Evolutionary conservation across 225 moss, liverwort and hornwort genomes (phyloP).

Genomic region (Thuidium tamariscinum): DNA sequence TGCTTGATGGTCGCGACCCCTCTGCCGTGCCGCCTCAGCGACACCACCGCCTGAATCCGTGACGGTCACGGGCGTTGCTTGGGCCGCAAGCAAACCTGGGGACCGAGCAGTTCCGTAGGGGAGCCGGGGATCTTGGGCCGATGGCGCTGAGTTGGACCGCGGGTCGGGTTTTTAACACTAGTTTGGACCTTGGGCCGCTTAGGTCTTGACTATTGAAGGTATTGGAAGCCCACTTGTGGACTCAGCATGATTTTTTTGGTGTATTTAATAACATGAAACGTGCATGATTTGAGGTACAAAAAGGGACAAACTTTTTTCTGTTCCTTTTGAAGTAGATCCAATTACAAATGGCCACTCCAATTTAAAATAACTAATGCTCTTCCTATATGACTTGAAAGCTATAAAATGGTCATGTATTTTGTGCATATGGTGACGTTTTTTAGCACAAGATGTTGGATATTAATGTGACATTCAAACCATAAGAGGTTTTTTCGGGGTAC

Average conservation of each 20-base stretch:
- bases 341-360: rapidly evolving
- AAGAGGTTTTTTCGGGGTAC: too few species aligned
- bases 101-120: background rate
- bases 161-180: background rate
- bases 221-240: background rate
- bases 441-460: background rate
- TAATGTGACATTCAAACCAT: background rate
- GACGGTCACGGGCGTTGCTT: conserved; percentile 24
- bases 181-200: too few species aligned
- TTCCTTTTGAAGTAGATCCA: background rate
- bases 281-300: background rate
- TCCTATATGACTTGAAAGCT: background rate
- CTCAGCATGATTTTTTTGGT: background rate
- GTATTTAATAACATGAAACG: background rate
- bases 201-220: background rate
- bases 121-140: background rate
- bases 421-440: background rate
- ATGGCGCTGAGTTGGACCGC: background rate
- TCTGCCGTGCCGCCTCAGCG: conserved; percentile 14
- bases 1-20: too few species aligned
- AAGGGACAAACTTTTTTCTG: background rate
- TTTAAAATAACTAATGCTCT: too few species aligned
- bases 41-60: background rate
- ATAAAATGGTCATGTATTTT: background rate
- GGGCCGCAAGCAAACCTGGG: background rate